Evolutionary conservation across 805 yeast species (phyloP).

Genomic region (Nakazawaea molendinolei): DNA sequence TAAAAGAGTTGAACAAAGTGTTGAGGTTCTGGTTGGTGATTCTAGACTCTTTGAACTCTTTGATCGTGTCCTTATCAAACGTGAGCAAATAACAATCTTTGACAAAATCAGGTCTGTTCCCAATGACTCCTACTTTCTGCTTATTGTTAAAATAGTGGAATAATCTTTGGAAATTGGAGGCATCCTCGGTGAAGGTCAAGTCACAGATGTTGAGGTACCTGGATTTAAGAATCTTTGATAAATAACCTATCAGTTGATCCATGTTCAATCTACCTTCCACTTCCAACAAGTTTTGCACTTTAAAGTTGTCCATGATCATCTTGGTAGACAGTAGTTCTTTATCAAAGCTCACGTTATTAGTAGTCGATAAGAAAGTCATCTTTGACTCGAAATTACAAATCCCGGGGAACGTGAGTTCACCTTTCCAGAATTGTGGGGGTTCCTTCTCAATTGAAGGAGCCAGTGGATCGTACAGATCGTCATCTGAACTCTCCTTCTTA

Average conservation of each 20-base stretch:
- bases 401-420: slow-evolving; percentile 14
- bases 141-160: slow-evolving; percentile 40
- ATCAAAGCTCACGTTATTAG: slow-evolving; percentile 2
- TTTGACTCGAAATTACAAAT: slow-evolving; percentile 10
- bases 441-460: slow-evolving; percentile 9
- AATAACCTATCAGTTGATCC: slow-evolving; percentile 48
- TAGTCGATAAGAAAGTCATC: slow-evolving; percentile 7
- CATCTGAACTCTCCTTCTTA: no score
- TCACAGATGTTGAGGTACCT: slow-evolving; percentile 50
- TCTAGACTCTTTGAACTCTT: background rate
- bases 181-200: slow-evolving; percentile 21
- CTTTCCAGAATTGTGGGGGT: slow-evolving; percentile 12
- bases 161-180: slow-evolving; percentile 24
- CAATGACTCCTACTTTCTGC: slow-evolving; percentile 54
- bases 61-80: slow-evolving; percentile 13
- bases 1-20: slow-evolving; percentile 4
- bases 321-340: background rate
- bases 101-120: slow-evolving; percentile 39
- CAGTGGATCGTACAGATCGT: slow-evolving; percentile 9
- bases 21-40: background rate
- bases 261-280: slow-evolving; percentile 61
- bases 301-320: slow-evolving; percentile 6
- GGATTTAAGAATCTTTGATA: slow-evolving; percentile 37
- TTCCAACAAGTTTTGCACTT: slow-evolving; percentile 4
- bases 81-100: slow-evolving; percentile 61